Base-by-base conservation (phyloP, 129 eudicot species). In the Deinandra increscens region DNA sequence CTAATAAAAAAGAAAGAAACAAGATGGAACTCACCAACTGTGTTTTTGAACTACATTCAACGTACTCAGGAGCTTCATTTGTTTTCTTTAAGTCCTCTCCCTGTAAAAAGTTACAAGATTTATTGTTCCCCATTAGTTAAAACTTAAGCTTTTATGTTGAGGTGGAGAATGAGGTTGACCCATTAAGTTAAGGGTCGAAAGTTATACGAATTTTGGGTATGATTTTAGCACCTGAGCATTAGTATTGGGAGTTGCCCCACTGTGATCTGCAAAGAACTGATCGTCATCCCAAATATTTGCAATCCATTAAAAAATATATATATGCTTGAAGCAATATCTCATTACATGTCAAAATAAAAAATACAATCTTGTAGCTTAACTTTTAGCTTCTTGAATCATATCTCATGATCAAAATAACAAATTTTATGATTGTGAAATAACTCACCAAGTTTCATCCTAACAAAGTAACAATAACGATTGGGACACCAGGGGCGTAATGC, bases 381-480 rank as follows among this genome's bases (percentile, higher is more conserved):
- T 3, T 34, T 34, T 34, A 34, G 38, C 38, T 34, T 34, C 38
- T 3, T 34, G 38, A 34, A 34, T 34, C 38, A 34, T 34, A 6
- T 34, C 38, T 34, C 38, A 34, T 34, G 5, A 34, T 34, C 38
- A 19, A 15, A 46, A 46, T 46, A 0, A 46, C 18, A 46, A 14
- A 6, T 15, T 49, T 6, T 15, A 49, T 49, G 22, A 18, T 6
- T 39, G 23, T 50, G 19, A 33, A 44, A 72, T 34, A 72, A 63
- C 97, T 85, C 77, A 91, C 97, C 97, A 13, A 91, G 94, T 66
- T 91, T 91, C 58, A 96, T 91, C 60, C 97, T 96, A 77, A 91
- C 97, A 72, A 91, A 96, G n/a, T n/a, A n/a, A n/a, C n/a, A n/a
- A n/a, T n/a, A 80, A 91, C 84, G 10, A 91, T 91, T n/a, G 97